phyloP scores from a whole-genome alignment of 202 grass and related monocot species.

The Hordeum pubiflorum region DNA sequence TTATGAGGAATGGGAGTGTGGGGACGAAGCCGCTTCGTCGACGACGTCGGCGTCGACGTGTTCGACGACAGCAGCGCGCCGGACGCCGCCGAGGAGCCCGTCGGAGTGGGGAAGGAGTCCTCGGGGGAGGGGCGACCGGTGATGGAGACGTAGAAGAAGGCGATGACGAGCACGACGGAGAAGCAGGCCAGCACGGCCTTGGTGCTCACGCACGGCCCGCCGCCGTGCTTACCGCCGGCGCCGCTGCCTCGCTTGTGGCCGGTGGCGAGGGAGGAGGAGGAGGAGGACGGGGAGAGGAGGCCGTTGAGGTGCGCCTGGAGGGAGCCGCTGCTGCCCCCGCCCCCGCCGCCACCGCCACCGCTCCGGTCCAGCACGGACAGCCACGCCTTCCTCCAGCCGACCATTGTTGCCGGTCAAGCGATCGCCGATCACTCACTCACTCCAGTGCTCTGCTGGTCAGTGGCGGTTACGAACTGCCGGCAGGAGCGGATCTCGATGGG shows the following conservation, averaged over 20 bases:
- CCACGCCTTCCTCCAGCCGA: slow-evolving; percentile 39
- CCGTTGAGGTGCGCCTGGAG: slow-evolving; percentile 27
- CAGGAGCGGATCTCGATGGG: slow-evolving; percentile 1
- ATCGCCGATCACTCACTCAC: not conserved
- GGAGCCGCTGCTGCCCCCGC: slow-evolving; percentile 7
- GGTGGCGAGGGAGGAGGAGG: slow-evolving; percentile 21
- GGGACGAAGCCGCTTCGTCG: not conserved
- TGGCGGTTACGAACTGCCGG: not conserved
- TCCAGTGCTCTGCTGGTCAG: not conserved
- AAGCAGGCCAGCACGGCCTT: slow-evolving; percentile 34
- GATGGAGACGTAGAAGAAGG: slow-evolving; percentile 29
- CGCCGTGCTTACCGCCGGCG: slow-evolving; percentile 24
- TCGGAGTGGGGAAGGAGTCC: slow-evolving; percentile 30
- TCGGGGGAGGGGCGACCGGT: not conserved
- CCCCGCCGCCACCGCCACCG: not conserved
- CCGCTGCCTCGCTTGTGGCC: slow-evolving; percentile 28
- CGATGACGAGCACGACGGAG: slow-evolving; percentile 37
- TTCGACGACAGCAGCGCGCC: slow-evolving; percentile 21
- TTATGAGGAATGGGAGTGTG: not conserved
- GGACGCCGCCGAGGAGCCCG: not conserved
- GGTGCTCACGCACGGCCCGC: slow-evolving; percentile 20
- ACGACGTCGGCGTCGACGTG: not conserved
- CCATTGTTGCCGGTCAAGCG: slow-evolving; percentile 2
- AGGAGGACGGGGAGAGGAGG: slow-evolving; percentile 15
- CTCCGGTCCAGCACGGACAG: slow-evolving; percentile 17